phyloP scores from a whole-genome alignment of 176 grass and related monocot species.

The Typha latifolia region DNA sequence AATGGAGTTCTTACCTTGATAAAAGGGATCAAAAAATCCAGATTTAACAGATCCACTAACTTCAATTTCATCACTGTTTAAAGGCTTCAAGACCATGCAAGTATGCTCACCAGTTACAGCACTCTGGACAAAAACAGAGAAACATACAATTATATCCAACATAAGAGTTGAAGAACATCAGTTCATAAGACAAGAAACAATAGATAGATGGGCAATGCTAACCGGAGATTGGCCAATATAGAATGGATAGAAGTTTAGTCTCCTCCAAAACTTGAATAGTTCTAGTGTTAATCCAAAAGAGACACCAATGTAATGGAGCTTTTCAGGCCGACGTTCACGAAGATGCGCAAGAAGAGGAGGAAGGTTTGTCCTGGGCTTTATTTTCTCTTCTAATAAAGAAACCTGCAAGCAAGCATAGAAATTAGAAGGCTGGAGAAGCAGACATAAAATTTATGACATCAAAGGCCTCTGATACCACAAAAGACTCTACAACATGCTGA shows the following conservation, averaged over 20 bases:
- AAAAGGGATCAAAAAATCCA: conserved; percentile 88
- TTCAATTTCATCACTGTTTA: conserved; percentile 66
- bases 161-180: conserved; percentile 16
- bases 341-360: conserved; percentile 81
- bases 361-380: conserved; percentile 71
- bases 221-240: conserved; percentile 87
- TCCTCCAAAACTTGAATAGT: conserved; percentile 91
- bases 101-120: conserved; percentile 93
- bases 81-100: conserved; percentile 79
- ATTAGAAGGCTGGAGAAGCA: neutral
- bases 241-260: conserved; percentile 80
- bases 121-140: conserved; percentile 47
- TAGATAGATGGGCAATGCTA: conserved; percentile 17
- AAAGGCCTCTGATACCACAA: too few relatives aligned
- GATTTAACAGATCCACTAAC: conserved; percentile 33
- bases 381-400: conserved; percentile 77
- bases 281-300: conserved; percentile 88
- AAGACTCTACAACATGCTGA: too few relatives aligned
- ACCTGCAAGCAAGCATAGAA: conserved; percentile 40
- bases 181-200: conserved; percentile 4
- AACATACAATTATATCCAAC: conserved; percentile 11
- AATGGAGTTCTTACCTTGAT: conserved; percentile 45
- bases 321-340: conserved; percentile 47
- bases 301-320: conserved; percentile 83
- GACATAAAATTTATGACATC: neutral